Evolutionary conservation across 306 rosid genomes (phyloP).

Genomic region (Glycine soja): DNA sequence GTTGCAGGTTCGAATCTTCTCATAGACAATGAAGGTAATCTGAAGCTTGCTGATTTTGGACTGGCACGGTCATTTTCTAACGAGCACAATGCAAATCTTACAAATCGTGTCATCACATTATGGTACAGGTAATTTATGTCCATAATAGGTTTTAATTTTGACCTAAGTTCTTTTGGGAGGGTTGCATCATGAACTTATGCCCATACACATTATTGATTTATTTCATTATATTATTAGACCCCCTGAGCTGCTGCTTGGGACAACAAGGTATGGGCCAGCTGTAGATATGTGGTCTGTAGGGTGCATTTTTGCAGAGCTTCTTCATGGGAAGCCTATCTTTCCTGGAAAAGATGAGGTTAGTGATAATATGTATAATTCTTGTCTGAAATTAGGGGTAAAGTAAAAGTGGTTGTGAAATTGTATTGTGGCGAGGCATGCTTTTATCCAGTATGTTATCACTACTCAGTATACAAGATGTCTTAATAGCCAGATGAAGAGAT

Average conservation of each 20-base stretch:
- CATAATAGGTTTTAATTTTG: conserved; percentile 1
- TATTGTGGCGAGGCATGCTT: no score
- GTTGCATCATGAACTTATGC: not conserved
- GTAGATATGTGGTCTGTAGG: conserved; percentile 92
- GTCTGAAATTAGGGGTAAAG: no score
- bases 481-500: no score
- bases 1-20: conserved; percentile 78
- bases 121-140: conserved; percentile 69
- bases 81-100: conserved; percentile 70
- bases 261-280: conserved; percentile 80
- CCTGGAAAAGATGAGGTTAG: conserved; percentile 81
- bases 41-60: conserved; percentile 83
- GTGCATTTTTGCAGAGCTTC: conserved; percentile 82
- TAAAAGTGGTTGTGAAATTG: no score
- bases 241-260: conserved; percentile 76
- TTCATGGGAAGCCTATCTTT: conserved; percentile 72
- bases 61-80: conserved; percentile 67
- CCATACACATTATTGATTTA: not conserved
- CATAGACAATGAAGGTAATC: conserved; percentile 79
- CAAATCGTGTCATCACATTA: conserved; percentile 79
- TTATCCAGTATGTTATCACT: no score
- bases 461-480: no score
- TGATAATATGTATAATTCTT: not conserved
- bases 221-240: conserved; percentile 63
- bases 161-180: not conserved